Percentiles rank a stretch among this genome's conserved stretches.
phyloP scores from a whole-genome alignment of 2,329 filamentous ascomycete species.

The Epichloe aotearoae region DNA sequence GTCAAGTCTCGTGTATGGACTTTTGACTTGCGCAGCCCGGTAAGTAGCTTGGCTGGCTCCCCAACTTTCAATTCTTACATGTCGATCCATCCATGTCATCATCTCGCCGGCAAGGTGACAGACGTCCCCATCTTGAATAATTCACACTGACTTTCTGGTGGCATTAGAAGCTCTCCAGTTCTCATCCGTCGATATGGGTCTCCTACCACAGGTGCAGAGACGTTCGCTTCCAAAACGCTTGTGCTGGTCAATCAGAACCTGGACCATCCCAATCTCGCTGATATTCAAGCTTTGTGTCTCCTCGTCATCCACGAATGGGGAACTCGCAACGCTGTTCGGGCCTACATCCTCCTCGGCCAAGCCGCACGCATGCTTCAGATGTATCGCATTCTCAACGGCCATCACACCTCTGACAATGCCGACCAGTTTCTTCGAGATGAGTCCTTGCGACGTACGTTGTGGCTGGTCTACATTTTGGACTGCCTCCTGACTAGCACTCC shows the following conservation, averaged over 20 bases:
- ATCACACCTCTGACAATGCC: constrained; percentile 35
- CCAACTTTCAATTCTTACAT: background rate
- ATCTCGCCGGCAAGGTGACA: background rate
- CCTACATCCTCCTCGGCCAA: constrained; percentile 50
- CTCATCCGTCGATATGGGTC: constrained; percentile 46
- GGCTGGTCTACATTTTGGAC: constrained; percentile 50
- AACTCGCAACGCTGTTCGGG: constrained; percentile 45
- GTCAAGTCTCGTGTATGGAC: constrained; percentile 42
- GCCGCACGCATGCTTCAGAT: constrained; percentile 52
- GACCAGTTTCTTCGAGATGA: constrained; percentile 49
- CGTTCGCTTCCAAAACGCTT: constrained; percentile 45
- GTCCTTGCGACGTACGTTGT: constrained; percentile 46
- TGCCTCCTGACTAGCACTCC: constrained; percentile 49
- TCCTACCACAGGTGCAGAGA: constrained; percentile 42
- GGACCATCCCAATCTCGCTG: constrained; percentile 45
- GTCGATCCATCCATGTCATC: background rate
- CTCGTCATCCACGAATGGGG: constrained; percentile 52
- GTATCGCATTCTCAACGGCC: constrained; percentile 45
- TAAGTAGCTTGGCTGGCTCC: constrained; percentile 22
- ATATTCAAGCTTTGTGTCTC: constrained; percentile 48
- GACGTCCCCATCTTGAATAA: background rate
- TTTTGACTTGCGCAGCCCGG: constrained; percentile 44
- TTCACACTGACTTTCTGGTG: background rate
- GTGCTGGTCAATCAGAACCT: constrained; percentile 43
- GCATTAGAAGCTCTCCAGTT: constrained; percentile 36